A percentile compares a stretch with the other conserved stretches of the same genome.
These are phyloP conservation scores for Pseudevernia furfuracea DNA, from an alignment of 495 filamentous ascomycete species.

Conservation along the genomic window DNA sequence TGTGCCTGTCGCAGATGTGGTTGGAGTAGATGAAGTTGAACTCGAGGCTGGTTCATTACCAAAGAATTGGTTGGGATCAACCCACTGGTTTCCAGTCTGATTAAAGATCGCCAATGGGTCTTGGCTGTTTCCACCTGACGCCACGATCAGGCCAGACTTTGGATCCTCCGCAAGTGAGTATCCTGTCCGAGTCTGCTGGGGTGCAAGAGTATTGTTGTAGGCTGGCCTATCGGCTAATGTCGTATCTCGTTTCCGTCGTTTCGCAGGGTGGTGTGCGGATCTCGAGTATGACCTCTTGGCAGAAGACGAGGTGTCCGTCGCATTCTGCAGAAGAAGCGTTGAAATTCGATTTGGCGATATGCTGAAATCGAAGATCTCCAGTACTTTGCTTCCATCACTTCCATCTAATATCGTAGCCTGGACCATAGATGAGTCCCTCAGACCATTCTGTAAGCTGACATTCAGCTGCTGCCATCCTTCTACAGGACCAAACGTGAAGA, in stretches of 20 bases:
- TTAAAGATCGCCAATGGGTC: slow-evolving; percentile 68
- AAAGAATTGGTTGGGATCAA: slow-evolving; percentile 64
- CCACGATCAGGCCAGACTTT: slow-evolving; percentile 56
- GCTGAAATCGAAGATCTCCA: slow-evolving; percentile 73
- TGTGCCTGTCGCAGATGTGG: slow-evolving; percentile 9
- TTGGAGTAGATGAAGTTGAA: slow-evolving; percentile 1
- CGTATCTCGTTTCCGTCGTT: slow-evolving; percentile 39
- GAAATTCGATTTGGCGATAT: slow-evolving; percentile 70
- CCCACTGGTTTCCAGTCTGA: slow-evolving; percentile 68
- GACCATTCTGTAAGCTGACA: slow-evolving; percentile 42
- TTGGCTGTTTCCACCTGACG: slow-evolving; percentile 63
- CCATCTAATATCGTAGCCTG: slow-evolving; percentile 58
- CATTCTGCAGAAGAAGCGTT: slow-evolving; percentile 50
- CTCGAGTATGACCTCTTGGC: slow-evolving; percentile 22
- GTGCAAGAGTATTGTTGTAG: slow-evolving; percentile 70
- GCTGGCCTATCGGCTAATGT: slow-evolving; percentile 59
- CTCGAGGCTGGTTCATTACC: slow-evolving; percentile 30
- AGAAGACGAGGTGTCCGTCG: slow-evolving; percentile 37
- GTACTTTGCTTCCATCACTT: slow-evolving; percentile 72
- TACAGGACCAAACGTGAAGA: slow-evolving; percentile 53
- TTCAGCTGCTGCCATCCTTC: slow-evolving; percentile 59
- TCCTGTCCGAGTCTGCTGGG: slow-evolving; percentile 52
- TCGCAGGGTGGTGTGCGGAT: slow-evolving; percentile 23
- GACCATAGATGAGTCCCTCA: slow-evolving; percentile 50
- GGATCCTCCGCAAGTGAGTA: slow-evolving; percentile 53